Conservation (phyloP, 371 early-diverging fungal genomes). For the Rhizopus stolonifer region DNA sequence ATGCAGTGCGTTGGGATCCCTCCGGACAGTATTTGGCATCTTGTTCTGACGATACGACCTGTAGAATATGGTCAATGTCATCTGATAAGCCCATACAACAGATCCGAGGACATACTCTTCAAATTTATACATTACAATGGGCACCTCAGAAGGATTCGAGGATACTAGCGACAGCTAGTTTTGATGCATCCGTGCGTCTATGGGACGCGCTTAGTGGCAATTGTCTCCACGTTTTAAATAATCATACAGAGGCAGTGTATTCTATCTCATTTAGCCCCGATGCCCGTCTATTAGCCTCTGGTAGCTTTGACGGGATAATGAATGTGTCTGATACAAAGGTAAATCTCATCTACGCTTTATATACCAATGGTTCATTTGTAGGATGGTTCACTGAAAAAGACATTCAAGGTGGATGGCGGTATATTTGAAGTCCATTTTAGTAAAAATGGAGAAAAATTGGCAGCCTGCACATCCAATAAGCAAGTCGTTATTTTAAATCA, state of each 20-base stretch:
- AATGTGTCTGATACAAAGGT: slow-evolving; percentile 83
- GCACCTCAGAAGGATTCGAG: slow-evolving; percentile 32
- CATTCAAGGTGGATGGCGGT: slow-evolving; percentile 68
- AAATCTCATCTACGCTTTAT: too few relatives aligned
- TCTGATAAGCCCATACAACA: slow-evolving; percentile 53
- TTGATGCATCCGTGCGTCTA: slow-evolving; percentile 85
- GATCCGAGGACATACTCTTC: slow-evolving; percentile 71
- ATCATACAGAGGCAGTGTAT: slow-evolving; percentile 82
- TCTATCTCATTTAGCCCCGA: slow-evolving; percentile 86
- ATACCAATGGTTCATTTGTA: slow-evolving; percentile 7
- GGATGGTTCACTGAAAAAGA: slow-evolving; percentile 67
- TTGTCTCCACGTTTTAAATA: slow-evolving; percentile 71
- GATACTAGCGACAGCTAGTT: slow-evolving; percentile 80
- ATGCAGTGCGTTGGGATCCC: slow-evolving; percentile 88
- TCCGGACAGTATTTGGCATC: slow-evolving; percentile 82
- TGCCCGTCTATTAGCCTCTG: slow-evolving; percentile 80
- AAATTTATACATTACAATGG: slow-evolving; percentile 82
- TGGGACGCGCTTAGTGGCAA: slow-evolving; percentile 83
- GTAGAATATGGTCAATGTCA: slow-evolving; percentile 59
- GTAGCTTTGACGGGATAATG: slow-evolving; percentile 82
- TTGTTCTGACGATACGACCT: slow-evolving; percentile 89
- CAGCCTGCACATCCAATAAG: slow-evolving; percentile 55
- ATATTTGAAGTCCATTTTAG: slow-evolving; percentile 80
- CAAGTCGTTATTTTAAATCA: slow-evolving; percentile 34
- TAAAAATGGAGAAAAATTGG: slow-evolving; percentile 55